Conservation (phyloP, 192 early-diverging fungal genomes). For the Cetraspora pellucida region DNA sequence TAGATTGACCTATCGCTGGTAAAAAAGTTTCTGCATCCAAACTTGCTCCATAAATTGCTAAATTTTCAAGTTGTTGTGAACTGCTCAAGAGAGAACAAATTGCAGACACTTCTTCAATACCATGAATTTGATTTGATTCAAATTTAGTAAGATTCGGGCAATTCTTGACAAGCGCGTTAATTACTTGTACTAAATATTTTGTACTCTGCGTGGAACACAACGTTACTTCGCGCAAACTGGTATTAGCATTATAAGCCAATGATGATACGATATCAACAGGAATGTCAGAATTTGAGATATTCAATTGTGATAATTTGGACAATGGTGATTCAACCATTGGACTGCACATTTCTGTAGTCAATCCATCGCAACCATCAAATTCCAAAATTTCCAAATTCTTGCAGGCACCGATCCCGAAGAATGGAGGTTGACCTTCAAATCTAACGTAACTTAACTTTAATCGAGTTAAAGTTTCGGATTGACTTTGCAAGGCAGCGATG, state of each 20-base stretch:
- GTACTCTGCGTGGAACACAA: constrained; percentile 18
- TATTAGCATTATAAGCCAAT: background rate
- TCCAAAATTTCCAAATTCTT: constrained; percentile 15
- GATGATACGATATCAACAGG: constrained; percentile 11
- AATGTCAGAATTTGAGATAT: constrained; percentile 20
- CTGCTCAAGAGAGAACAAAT: constrained; percentile 1
- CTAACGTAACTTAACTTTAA: constrained; percentile 18
- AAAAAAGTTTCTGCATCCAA: constrained; percentile 10
- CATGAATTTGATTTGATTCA: constrained; percentile 23
- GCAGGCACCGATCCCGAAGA: constrained; percentile 6
- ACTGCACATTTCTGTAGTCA: constrained; percentile 4
- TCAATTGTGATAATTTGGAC: background rate
- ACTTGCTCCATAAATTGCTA: constrained; percentile 5
- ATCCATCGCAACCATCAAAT: constrained; percentile 27
- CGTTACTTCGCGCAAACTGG: background rate
- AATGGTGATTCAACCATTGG: constrained; percentile 6
- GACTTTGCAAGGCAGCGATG: constrained; percentile 11
- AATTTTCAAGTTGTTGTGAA: constrained; percentile 16
- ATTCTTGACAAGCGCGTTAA: constrained; percentile 1
- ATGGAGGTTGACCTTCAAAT: constrained; percentile 21
- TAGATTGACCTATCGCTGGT: constrained; percentile 17
- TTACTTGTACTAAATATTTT: constrained; percentile 4
- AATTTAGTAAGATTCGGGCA: constrained; percentile 18
- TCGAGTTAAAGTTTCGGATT: background rate
- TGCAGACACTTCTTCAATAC: constrained; percentile 4